These are phyloP conservation scores for Phaeotremella skinneri DNA, from an alignment of 768 basidiomycete species.

Conservation along the genomic window DNA sequence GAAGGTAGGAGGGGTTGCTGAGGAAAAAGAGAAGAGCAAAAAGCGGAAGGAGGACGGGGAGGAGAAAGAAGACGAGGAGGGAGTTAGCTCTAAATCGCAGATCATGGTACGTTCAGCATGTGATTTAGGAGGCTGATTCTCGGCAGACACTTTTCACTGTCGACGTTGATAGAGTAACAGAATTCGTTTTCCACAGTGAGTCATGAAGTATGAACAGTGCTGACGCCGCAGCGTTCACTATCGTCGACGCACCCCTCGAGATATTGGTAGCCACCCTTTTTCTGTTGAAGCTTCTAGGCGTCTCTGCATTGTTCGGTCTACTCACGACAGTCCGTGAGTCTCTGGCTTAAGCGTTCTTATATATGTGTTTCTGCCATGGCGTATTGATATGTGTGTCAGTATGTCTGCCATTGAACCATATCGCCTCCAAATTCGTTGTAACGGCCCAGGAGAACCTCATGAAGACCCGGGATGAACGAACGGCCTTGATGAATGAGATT, in stretches of 20 bases:
- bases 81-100: slow-evolving; percentile 63
- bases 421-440: slow-evolving; percentile 75
- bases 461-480: slow-evolving; percentile 88
- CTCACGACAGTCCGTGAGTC: slow-evolving; percentile 63
- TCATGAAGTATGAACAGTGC: slow-evolving; percentile 11
- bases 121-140: slow-evolving; percentile 5
- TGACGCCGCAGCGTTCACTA: slow-evolving; percentile 20
- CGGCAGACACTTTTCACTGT: slow-evolving; percentile 84
- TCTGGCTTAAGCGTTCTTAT: too few relatives aligned
- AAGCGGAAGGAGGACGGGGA: slow-evolving; percentile 57
- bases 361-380: not conserved
- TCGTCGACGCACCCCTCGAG: slow-evolving; percentile 49
- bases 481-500: slow-evolving; percentile 87
- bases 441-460: slow-evolving; percentile 78
- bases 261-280: slow-evolving; percentile 72
- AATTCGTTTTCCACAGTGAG: slow-evolving; percentile 58
- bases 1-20: slow-evolving; percentile 15
- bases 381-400: slow-evolving; percentile 30
- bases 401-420: slow-evolving; percentile 73
- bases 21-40: slow-evolving; percentile 25
- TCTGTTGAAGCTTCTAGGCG: slow-evolving; percentile 74
- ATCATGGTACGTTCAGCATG: slow-evolving; percentile 61
- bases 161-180: slow-evolving; percentile 84
- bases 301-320: slow-evolving; percentile 57
- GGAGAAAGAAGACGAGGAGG: slow-evolving; percentile 55